phyloP scores from a whole-genome alignment of 1,284 basidiomycete species.

The Macrocystidia cucumis region DNA sequence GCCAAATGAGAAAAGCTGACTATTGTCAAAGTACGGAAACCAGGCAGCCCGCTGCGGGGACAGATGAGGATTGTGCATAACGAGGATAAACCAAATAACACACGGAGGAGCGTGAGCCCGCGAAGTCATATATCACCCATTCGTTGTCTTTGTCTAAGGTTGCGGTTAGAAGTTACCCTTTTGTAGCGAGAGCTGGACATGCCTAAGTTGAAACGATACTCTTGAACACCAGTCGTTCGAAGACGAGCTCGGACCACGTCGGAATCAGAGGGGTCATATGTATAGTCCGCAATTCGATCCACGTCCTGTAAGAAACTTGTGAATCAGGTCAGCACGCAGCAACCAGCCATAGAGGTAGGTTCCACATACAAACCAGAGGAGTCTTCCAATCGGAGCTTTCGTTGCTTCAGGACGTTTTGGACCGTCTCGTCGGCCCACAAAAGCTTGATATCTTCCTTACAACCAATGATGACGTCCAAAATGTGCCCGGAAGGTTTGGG shows the following conservation, averaged over 20 bases:
- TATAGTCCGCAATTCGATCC: slow-evolving; percentile 49
- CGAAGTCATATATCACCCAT: slow-evolving; percentile 70
- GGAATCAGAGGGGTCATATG: slow-evolving; percentile 61
- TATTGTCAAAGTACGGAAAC: slow-evolving; percentile 69
- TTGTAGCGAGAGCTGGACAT: slow-evolving; percentile 53
- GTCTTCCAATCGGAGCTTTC: slow-evolving; percentile 51
- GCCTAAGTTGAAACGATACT: slow-evolving; percentile 62
- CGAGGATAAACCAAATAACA: slow-evolving; percentile 15
- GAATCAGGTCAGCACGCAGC: slow-evolving; percentile 1
- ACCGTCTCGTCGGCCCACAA: slow-evolving; percentile 60
- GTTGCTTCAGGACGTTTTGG: slow-evolving; percentile 41
- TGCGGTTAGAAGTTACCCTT: neutral
- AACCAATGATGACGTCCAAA: slow-evolving; percentile 47
- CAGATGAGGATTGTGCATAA: slow-evolving; percentile 4
- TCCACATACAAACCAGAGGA: slow-evolving; percentile 59
- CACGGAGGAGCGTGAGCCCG: slow-evolving; percentile 62
- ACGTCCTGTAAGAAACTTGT: slow-evolving; percentile 52
- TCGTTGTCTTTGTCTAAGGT: slow-evolving; percentile 28
- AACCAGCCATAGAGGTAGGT: slow-evolving; percentile 1
- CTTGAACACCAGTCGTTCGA: slow-evolving; percentile 66
- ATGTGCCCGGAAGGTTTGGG: slow-evolving; percentile 53
- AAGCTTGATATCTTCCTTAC: slow-evolving; percentile 53
- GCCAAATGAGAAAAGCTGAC: slow-evolving; percentile 16
- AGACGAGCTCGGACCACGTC: slow-evolving; percentile 68
- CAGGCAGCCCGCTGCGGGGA: slow-evolving; percentile 50